Evolutionary conservation across 192 early-diverging fungal genomes (phyloP), one percentile per base, ranked within the genome.

Genomic region (Coemansia sp.): DNA sequence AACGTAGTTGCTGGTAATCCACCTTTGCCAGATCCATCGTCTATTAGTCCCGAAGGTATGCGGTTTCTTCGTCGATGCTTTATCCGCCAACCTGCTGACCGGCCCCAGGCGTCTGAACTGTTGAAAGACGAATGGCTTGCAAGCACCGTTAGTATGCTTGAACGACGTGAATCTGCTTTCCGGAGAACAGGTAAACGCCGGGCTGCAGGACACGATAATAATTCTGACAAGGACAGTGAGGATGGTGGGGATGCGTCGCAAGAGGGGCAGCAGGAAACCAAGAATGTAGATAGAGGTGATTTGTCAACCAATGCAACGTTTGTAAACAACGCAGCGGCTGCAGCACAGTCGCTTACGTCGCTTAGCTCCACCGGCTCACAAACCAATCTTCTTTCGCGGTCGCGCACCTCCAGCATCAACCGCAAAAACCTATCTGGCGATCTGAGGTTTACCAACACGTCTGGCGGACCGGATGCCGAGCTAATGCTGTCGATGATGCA

Each of bases 41-140:
- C 91, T 59, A 67, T 93, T 54, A 88, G 89, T 51, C 68, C 75
- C 36, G 84, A 68, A 8, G 91, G 92, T 14, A 85, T 93, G 66
- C 87, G 86, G 20, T 96, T 96, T 68, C 69, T 95, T 45, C 82
- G 83, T 54, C 73, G 86, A 50, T 95, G 94, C 74, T 94, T 96
- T 76, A 87, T 80, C 1, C 86, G 91, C 29, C 86, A 87, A 45
- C 85, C 91, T 0, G 75, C 69, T 1, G 71, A 88, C 30, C 88
- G 94, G 3, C 92, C 94, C 2, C 71, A 83, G 2, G 94, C 94
- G 2, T 71, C 75, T 2, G 92, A 94, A 54, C 71, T 96, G 20
- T 67, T 94, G 20, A 50, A 75, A 5, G 89, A 96, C 72, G 78
- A 83, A 11, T 96, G 93, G 92, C 74, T 94, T 17, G 63, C 71